Conservation (phyloP, 345 rosid species). For the Dipteronia sinensis region DNA sequence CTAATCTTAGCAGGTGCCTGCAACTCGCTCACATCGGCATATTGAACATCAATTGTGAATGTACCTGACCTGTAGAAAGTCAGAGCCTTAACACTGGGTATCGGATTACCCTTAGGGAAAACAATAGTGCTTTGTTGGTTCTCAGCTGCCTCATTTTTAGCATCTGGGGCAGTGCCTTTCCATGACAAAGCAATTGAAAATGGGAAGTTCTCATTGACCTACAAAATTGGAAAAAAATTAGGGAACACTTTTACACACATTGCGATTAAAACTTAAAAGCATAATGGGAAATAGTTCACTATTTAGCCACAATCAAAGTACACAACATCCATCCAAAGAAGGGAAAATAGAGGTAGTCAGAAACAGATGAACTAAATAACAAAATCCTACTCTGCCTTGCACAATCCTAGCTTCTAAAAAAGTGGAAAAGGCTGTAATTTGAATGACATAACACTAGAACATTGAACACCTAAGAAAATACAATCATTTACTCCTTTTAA, state of each 20-base stretch:
- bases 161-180: slow-evolving; percentile 75
- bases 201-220: slow-evolving; percentile 93
- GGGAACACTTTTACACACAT: too few species aligned
- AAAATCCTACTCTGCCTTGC: background rate
- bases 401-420: background rate
- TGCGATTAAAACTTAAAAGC: too few species aligned
- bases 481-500: background rate
- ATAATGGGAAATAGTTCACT: background rate
- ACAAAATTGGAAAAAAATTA: background rate
- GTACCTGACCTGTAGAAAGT: slow-evolving; percentile 80
- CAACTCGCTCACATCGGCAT: slow-evolving; percentile 59
- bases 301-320: background rate
- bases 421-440: background rate
- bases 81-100: slow-evolving; percentile 86
- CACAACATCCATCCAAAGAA: background rate
- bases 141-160: slow-evolving; percentile 62
- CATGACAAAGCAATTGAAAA: slow-evolving; percentile 74
- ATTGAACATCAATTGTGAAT: slow-evolving; percentile 78
- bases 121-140: slow-evolving; percentile 77
- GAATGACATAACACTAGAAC: background rate
- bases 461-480: background rate
- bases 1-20: slow-evolving; percentile 80
- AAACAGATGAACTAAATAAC: background rate
- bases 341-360: background rate
- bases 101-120: slow-evolving; percentile 82